These are phyloP conservation scores for Chaetomium cochliodes DNA, from an alignment of 495 filamentous ascomycete species.

Conservation along the genomic window DNA sequence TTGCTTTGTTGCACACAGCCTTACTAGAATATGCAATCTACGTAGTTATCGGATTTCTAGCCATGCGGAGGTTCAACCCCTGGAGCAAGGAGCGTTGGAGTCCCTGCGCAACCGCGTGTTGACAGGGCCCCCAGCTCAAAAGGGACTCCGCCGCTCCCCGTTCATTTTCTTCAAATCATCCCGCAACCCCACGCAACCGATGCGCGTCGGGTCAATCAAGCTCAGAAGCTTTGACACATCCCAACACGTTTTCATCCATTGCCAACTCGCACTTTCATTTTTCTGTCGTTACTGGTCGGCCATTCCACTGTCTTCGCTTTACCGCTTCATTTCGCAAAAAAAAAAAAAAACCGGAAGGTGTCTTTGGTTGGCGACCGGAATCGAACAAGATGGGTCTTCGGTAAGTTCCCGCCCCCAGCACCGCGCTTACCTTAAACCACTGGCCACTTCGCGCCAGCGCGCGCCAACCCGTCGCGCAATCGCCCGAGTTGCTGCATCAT, in stretches of 20 bases:
- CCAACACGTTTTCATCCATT: constrained; percentile 33
- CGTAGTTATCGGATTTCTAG: not conserved
- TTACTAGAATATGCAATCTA: no score
- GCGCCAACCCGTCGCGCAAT: constrained; percentile 11
- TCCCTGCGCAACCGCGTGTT: not conserved
- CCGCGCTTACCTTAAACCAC: constrained; percentile 25
- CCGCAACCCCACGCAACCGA: constrained; percentile 34
- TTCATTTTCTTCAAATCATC: constrained; percentile 31
- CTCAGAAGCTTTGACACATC: constrained; percentile 33
- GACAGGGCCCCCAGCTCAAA: constrained; percentile 26
- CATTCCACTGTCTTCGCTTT: constrained; percentile 29
- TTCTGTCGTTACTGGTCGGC: constrained; percentile 17
- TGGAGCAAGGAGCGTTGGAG: not conserved
- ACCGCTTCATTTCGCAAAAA: constrained; percentile 13
- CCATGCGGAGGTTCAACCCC: not conserved
- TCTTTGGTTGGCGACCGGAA: not conserved
- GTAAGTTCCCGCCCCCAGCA: constrained; percentile 55
- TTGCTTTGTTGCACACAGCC: constrained; percentile 8
- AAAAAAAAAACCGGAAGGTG: not conserved
- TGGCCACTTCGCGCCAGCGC: constrained; percentile 23
- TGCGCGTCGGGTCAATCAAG: constrained; percentile 28
- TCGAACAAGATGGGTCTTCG: constrained; percentile 70
- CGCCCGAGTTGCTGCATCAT: not conserved
- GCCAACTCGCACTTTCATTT: constrained; percentile 29
- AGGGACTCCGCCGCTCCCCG: constrained; percentile 28